Conservation (phyloP, 2,329 filamentous ascomycete species). For the Stagonosporopsis vannaccii region DNA sequence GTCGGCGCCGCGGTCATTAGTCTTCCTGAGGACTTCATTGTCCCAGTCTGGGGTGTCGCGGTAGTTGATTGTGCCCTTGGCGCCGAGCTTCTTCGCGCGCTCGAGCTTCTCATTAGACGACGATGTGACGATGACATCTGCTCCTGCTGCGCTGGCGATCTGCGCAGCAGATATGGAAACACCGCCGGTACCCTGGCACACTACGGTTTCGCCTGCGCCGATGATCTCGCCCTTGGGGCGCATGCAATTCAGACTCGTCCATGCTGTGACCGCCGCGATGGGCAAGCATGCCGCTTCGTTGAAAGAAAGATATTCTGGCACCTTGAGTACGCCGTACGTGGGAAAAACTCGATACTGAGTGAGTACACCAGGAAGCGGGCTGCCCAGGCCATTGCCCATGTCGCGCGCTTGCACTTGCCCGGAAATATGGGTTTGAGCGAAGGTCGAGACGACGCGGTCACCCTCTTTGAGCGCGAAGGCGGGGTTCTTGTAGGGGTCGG, state of each 20-base stretch:
- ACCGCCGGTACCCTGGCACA: conserved; percentile 56
- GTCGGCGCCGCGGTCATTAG: conserved; percentile 52
- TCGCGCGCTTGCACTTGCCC: conserved; percentile 66
- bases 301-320: conserved; percentile 64
- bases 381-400: conserved; percentile 65
- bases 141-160: conserved; percentile 53
- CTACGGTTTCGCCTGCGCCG: conserved; percentile 49
- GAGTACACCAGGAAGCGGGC: conserved; percentile 66
- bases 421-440: conserved; percentile 63
- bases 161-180: conserved; percentile 51
- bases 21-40: conserved; percentile 60
- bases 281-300: conserved; percentile 68
- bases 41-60: conserved; percentile 66
- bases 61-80: conserved; percentile 68
- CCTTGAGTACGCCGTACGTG: conserved; percentile 62
- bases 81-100: conserved; percentile 63
- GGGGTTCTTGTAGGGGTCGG: conserved; percentile 56
- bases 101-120: conserved; percentile 63
- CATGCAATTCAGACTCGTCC: conserved; percentile 70
- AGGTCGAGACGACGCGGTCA: conserved; percentile 72
- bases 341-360: conserved; percentile 67
- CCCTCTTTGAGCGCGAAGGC: conserved; percentile 51
- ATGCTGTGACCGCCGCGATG: conserved; percentile 69
- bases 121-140: conserved; percentile 64
- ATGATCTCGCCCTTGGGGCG: conserved; percentile 61